Evolutionary conservation across 2,329 filamentous ascomycete species (phyloP).

Genomic region (Aspergillus sergii): DNA sequence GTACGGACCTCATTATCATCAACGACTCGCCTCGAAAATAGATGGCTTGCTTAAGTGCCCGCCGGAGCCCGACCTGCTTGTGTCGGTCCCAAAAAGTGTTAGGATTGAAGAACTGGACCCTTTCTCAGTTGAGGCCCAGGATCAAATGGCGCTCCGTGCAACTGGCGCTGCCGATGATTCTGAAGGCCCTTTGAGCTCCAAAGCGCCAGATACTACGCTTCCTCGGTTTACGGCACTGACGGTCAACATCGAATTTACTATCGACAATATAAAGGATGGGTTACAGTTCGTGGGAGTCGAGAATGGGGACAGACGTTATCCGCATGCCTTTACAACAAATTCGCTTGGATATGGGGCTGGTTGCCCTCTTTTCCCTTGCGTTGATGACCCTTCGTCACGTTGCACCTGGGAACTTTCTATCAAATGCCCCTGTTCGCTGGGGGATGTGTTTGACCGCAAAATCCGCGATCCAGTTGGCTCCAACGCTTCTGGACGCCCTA

Average conservation of each 20-base stretch:
- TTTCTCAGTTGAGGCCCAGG: slow-evolving; percentile 52
- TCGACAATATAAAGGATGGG: slow-evolving; percentile 77
- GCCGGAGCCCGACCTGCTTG: slow-evolving; percentile 59
- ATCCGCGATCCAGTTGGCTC: slow-evolving; percentile 24
- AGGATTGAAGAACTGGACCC: slow-evolving; percentile 64
- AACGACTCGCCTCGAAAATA: slow-evolving; percentile 71
- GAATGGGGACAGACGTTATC: slow-evolving; percentile 77
- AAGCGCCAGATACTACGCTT: slow-evolving; percentile 40
- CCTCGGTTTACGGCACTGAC: slow-evolving; percentile 62
- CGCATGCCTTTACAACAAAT: slow-evolving; percentile 88
- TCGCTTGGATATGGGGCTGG: slow-evolving; percentile 76
- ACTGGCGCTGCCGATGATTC: slow-evolving; percentile 40
- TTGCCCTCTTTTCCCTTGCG: slow-evolving; percentile 87
- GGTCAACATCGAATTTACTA: slow-evolving; percentile 74
- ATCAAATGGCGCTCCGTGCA: slow-evolving; percentile 46
- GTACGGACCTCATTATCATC: slow-evolving; percentile 71
- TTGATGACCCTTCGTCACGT: slow-evolving; percentile 80
- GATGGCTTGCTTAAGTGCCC: slow-evolving; percentile 57
- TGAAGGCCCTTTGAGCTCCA: slow-evolving; percentile 38
- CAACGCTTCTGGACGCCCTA: slow-evolving; percentile 23
- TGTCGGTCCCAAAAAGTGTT: slow-evolving; percentile 62
- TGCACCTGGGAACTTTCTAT: slow-evolving; percentile 89
- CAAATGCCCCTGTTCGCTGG: slow-evolving; percentile 81
- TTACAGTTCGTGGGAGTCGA: slow-evolving; percentile 89
- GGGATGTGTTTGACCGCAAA: slow-evolving; percentile 64